phyloP scores from a whole-genome alignment of 2,329 filamentous ascomycete genomes.

The Xylariaceae sp. region DNA sequence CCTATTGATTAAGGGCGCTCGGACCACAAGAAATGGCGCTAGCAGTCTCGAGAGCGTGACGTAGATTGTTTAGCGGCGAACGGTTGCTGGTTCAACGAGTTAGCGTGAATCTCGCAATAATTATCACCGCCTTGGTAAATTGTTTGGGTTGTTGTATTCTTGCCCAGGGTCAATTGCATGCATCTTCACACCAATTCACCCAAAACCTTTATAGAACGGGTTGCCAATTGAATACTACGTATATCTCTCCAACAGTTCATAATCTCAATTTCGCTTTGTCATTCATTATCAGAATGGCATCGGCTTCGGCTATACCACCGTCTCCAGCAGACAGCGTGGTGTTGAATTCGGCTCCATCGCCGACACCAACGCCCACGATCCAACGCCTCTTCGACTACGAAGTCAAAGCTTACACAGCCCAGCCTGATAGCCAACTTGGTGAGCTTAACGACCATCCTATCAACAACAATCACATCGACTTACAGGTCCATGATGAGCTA shows the following conservation, averaged over 20 bases:
- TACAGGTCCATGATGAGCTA: conserved; percentile 16
- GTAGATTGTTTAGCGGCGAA: no score
- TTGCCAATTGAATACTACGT: conserved; percentile 9
- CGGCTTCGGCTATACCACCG: conserved; percentile 20
- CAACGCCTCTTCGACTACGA: conserved; percentile 19
- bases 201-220: conserved; percentile 4
- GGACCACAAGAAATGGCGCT: no score
- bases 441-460: neutral
- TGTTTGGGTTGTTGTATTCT: conserved; percentile 7
- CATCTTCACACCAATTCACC: conserved; percentile 5
- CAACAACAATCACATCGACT: neutral
- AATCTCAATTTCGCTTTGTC: conserved; percentile 3
- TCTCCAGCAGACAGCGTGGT: conserved; percentile 5
- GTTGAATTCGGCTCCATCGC: conserved; percentile 11
- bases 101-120: neutral
- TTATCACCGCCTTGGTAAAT: neutral
- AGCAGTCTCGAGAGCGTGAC: no score
- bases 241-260: neutral
- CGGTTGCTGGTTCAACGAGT: conserved; percentile 14
- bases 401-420: no score
- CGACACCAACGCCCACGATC: conserved; percentile 20
- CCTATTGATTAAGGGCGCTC: no score
- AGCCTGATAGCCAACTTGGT: neutral
- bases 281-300: conserved; percentile 15
- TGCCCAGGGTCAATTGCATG: conserved; percentile 1